phyloP scores from a whole-genome alignment of 1,284 basidiomycete species.

The Cerioporus squamosus region DNA sequence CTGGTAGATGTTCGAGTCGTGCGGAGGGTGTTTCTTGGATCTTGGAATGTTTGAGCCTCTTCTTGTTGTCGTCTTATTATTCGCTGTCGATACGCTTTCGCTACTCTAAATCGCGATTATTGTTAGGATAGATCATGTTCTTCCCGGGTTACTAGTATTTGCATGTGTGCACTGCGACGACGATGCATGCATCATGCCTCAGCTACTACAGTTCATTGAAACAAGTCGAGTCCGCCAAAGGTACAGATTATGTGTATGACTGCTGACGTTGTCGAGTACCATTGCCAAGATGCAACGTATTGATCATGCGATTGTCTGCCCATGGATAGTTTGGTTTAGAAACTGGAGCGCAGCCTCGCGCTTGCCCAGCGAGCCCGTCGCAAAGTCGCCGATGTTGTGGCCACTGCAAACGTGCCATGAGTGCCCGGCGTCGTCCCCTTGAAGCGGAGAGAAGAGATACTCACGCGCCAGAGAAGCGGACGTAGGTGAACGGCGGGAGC shows the following conservation, averaged over 20 bases:
- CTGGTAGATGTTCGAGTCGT: conserved; percentile 56
- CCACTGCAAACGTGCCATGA: conserved; percentile 6
- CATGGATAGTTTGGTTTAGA: conserved; percentile 25
- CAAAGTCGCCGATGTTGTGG: conserved; percentile 26
- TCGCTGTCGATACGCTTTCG: conserved; percentile 7
- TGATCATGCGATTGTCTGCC: not conserved
- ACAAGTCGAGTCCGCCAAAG: too few relatives aligned
- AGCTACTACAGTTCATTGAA: too few relatives aligned
- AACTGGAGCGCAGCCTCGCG: conserved; percentile 26
- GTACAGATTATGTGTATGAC: too few relatives aligned
- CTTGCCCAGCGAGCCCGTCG: conserved; percentile 12
- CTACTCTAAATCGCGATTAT: not conserved
- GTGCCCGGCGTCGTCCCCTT: not conserved
- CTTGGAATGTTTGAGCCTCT: not conserved
- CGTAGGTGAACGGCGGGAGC: conserved; percentile 60
- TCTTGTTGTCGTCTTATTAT: not conserved
- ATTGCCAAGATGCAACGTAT: too few relatives aligned
- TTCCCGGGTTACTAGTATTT: not conserved
- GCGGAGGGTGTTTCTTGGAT: not conserved
- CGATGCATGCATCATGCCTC: too few relatives aligned
- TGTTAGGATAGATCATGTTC: not conserved
- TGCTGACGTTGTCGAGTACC: too few relatives aligned
- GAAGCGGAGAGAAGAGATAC: not conserved
- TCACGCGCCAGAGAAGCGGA: conserved; percentile 52
- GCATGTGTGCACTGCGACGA: too few relatives aligned